Evolutionary conservation across 331 rosid genomes (phyloP), one percentile per base, ranked within the genome.

Genomic region (Dryas integrifolia): DNA sequence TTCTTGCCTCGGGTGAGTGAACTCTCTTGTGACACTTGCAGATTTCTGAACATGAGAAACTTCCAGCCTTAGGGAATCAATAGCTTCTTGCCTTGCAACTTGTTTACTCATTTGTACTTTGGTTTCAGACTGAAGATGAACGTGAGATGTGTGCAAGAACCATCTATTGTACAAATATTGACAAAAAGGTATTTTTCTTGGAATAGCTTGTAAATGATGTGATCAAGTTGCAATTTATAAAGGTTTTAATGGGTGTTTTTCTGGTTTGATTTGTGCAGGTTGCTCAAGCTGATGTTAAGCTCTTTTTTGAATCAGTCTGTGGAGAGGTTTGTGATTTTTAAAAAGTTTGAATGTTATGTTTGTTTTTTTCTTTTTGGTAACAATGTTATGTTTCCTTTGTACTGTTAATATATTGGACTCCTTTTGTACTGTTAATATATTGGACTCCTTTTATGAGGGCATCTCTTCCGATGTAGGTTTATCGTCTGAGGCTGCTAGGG

Each of bases 401-500:
- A 6, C 55, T 18, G 18, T 60, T 16, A 30, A 21, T 75, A 15
- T n/a, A 7, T 47, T 69, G 69, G 50, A 16, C 21, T 58, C 6
- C 26, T 63, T 70, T n/a, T 5, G 15, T 5, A 6, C 55, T 18
- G 18, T 60, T 16, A 30, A 21, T 75, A 15, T n/a, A 7, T 47
- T 69, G 69, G 50, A 16, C 21, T 58, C 6, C 26, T 63, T 70
- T 80, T 52, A 63, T 30, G 21, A 60, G 4, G 14, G 12, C n/a
- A 55, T 66, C 59, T 62, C 12, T 40, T 58, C 18, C 18, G 24
- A 30, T 78, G 72, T 77, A 84, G 88, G 88, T 84, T 72, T 81
- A 84, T 57, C 88, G 88, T 41, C 71, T 84, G 65, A 75, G 88
- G 85, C 74, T 84, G 51, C 85, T 84, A 40, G 88, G 88, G 52